Conservation (phyloP, 2,329 filamentous ascomycete species). For the Westerdykella sp. region DNA sequence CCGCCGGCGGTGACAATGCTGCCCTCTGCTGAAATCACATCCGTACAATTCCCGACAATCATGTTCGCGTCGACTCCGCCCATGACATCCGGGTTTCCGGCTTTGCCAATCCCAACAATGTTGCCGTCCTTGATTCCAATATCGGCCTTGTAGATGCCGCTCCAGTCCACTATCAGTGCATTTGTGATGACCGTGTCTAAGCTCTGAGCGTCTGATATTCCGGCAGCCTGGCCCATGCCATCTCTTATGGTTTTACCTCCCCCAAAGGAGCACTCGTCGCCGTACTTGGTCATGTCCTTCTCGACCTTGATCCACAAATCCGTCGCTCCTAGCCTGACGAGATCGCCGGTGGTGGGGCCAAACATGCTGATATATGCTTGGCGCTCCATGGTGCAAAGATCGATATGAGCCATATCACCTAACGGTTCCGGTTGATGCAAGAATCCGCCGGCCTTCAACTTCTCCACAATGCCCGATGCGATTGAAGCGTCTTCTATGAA, state of each 20-base stretch:
- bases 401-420: constrained; percentile 50
- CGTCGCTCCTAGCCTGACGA: constrained; percentile 74
- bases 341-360: constrained; percentile 82
- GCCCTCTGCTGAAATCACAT: constrained; percentile 84
- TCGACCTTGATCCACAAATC: constrained; percentile 90
- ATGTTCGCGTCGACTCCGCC: constrained; percentile 72
- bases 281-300: constrained; percentile 74
- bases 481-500: constrained; percentile 58
- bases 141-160: constrained; percentile 92
- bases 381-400: constrained; percentile 65
- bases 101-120: constrained; percentile 87
- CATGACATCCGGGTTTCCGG: constrained; percentile 97
- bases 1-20: constrained; percentile 89
- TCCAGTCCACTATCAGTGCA: constrained; percentile 83
- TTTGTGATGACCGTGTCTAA: constrained; percentile 86
- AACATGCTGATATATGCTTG: constrained; percentile 82
- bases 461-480: constrained; percentile 59
- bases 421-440: constrained; percentile 65
- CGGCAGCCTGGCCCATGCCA: constrained; percentile 90
- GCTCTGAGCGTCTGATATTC: constrained; percentile 62
- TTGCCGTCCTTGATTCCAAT: constrained; percentile 85
- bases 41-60: constrained; percentile 80
- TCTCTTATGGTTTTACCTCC: constrained; percentile 91
- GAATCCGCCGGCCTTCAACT: constrained; percentile 68
- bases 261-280: constrained; percentile 92